Evolutionary conservation across 306 rosid species (phyloP), one percentile per base, ranked within the genome.

Genomic region (Quercus berberidifolia): DNA sequence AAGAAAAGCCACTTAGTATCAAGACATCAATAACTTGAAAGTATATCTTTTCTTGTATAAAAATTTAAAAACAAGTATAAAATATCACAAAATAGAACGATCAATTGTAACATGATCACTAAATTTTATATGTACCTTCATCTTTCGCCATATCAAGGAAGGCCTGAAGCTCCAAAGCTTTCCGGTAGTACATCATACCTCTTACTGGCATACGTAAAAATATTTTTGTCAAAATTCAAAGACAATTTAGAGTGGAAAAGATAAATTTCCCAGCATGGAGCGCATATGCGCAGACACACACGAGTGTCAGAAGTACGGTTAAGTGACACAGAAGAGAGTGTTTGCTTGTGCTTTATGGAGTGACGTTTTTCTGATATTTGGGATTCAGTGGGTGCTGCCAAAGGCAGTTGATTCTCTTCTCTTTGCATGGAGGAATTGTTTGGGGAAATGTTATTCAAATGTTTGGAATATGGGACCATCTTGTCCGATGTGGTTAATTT

Each of bases 151-250:
- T 95, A 82, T 95, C 99, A 56, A 95, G 99, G 79, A 95, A 92
- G 87, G 98, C 90, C 81, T 95, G 98, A 76, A 95, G 99, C 90
- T 92, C 99, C 88, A 95, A 91, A 74, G 99, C 99, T 89, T 85
- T 90, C 74, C 98, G 90, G 74, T 85, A 95, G 88, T 95, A 95
- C 99, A 92, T 95, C 99, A 92, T 92, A 31, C 99, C 99, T 86
- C 99, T 90, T 21, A 93, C 99, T 95, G 85, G 56, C 80, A 78
- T 56, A 69, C 49, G 43, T 30, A 81, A 30, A 35, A 65, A 81
- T 75, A 77, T 51, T 52, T 78, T 41, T 81, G 76, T 78, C 84
- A 77, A 80, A 64, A 64, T 59, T 12, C 33, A 23, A 12, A 12
- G 14, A 64, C 41, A 30, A 64, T 2, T 6, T 28, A 64, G 21